phyloP scores from a whole-genome alignment of 2,329 filamentous ascomycete species.

The Periconia macrospinosa region DNA sequence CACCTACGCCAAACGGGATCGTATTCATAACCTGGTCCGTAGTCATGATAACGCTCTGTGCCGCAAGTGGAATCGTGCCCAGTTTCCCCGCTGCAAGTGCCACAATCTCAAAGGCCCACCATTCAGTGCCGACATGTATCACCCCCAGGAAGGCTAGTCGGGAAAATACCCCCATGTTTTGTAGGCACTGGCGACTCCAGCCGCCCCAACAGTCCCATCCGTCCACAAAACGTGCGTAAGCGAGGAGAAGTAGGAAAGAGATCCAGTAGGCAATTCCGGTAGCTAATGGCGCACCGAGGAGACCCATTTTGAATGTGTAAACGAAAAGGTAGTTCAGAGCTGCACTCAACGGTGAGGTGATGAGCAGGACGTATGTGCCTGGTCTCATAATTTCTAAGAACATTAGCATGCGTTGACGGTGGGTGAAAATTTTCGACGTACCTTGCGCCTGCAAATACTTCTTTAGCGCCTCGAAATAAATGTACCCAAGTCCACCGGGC shows the following conservation, averaged over 20 bases:
- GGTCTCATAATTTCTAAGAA: constrained; percentile 62
- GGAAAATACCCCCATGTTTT: constrained; percentile 70
- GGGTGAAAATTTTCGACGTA: constrained; percentile 25
- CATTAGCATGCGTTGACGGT: constrained; percentile 9
- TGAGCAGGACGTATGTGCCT: constrained; percentile 64
- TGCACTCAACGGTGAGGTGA: constrained; percentile 63
- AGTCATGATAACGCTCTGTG: constrained; percentile 89
- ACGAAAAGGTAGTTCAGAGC: constrained; percentile 69
- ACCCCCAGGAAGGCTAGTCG: constrained; percentile 75
- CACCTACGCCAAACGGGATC: constrained; percentile 82
- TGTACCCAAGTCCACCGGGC: constrained; percentile 81
- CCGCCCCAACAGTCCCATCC: constrained; percentile 82
- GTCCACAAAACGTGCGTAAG: constrained; percentile 70
- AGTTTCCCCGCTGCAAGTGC: constrained; percentile 79
- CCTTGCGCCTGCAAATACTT: constrained; percentile 62
- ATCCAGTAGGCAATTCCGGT: constrained; percentile 86
- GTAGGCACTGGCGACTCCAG: constrained; percentile 64
- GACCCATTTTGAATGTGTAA: constrained; percentile 68
- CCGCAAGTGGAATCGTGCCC: constrained; percentile 76
- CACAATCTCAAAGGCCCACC: constrained; percentile 94
- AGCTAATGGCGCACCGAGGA: constrained; percentile 78
- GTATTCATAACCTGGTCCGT: constrained; percentile 83
- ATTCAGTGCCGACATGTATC: constrained; percentile 84
- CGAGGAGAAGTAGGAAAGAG: constrained; percentile 74
- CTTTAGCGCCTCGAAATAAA: constrained; percentile 81